Evolutionary conservation across 495 filamentous ascomycete species (phyloP).

Genomic region (Podospora pseudocomata): DNA sequence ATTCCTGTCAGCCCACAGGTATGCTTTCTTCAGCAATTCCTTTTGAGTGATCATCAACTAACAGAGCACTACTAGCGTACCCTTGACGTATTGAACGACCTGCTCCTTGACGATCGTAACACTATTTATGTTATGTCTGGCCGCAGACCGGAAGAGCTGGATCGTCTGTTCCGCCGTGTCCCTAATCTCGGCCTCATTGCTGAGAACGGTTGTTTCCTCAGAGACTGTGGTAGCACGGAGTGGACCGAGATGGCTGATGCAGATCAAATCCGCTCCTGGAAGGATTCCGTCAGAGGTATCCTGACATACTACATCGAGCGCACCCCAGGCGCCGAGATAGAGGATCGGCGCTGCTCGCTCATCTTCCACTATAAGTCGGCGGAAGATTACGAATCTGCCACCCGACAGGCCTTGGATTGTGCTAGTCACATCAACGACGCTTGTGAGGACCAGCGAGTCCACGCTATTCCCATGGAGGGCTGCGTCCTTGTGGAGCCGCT

Average conservation of each 20-base stretch:
- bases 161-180: conserved; percentile 73
- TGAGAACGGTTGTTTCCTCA: conserved; percentile 88
- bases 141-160: conserved; percentile 79
- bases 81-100: conserved; percentile 71
- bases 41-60: not conserved
- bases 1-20: conserved; percentile 75
- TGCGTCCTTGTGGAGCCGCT: conserved; percentile 76
- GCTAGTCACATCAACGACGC: conserved; percentile 92
- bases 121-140: conserved; percentile 93
- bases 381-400: conserved; percentile 67
- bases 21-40: conserved; percentile 28
- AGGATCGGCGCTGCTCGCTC: conserved; percentile 79
- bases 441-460: conserved; percentile 74
- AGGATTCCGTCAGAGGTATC: conserved; percentile 68
- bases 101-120: conserved; percentile 72
- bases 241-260: conserved; percentile 75
- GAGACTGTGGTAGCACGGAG: conserved; percentile 57
- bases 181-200: conserved; percentile 80
- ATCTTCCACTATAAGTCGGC: conserved; percentile 83
- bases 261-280: conserved; percentile 66
- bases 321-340: conserved; percentile 78
- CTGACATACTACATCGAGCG: conserved; percentile 84
- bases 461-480: conserved; percentile 73
- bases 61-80: conserved; percentile 48
- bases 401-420: conserved; percentile 76